Evolutionary conservation across 1,284 basidiomycete genomes (phyloP), one percentile per base, ranked within the genome.

Genomic region (Pulchroboletus neoregius): DNA sequence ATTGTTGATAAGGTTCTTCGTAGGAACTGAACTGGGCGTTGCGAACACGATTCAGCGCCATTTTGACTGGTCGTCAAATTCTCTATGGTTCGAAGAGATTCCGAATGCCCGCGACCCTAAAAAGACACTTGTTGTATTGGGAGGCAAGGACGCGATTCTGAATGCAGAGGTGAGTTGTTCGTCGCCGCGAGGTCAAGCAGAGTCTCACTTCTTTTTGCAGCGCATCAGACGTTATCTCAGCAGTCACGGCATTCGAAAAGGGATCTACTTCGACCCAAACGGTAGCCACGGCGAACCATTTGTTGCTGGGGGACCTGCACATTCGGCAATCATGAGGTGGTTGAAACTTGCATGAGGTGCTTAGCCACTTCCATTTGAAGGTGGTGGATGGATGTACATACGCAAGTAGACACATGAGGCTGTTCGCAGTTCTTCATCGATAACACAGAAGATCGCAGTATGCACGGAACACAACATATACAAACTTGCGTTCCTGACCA

Each of bases 21-120:
- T 94, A 47, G 83, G 84, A 24, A 80, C 81, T 20, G 93, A 95
- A 65, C 70, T 94, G 5, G 93, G 92, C 12, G 82, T 91, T 44
- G 87, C 89, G 11, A 87, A 93, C 65, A 80, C 90, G 51, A 75
- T 95, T 39, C 86, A 87, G 58, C 77, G 91, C 13, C 79, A 89
- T 61, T 92, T 91, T 62, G 84, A 87, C 59, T 94, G 90, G 91
- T 75, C 81, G 26, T 80, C 86, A n/a, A 95, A 95, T 62, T 84
- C 88, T 6, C 72, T 95, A 11, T 94, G 87, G 79, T 87, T 82
- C 51, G 88, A 92, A 65, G 88, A 94, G 57, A 92, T 94, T 35
- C 91, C 91, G 0, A 75, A 87, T 57, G 82, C 83, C 11, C 68
- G 74, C 32, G 78, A 88, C 61, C 75, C 77, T 2, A 56, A 68